phyloP scores from a whole-genome alignment of 139 green algal species.

The Chlamydomonas schloesseri region DNA sequence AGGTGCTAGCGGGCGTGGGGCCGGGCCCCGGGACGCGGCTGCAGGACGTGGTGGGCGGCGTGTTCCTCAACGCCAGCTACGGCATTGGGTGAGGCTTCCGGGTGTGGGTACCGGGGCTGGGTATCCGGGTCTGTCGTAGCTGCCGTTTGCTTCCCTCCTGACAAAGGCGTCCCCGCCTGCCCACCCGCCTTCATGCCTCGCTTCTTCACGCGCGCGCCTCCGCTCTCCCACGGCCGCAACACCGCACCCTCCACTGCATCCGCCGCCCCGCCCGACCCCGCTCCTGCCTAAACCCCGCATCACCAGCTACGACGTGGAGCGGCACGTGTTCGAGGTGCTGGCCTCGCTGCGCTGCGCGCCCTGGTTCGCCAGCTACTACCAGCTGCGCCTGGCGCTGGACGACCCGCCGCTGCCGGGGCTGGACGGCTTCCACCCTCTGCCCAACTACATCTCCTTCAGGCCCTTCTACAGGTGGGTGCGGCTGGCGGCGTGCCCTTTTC shows the following conservation, averaged over 20 bases:
- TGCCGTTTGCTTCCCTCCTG: too few species aligned
- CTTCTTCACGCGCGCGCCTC: too few species aligned
- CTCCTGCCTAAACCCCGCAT: too few species aligned
- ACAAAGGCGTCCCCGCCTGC: too few species aligned
- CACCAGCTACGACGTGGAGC: constrained; percentile 25
- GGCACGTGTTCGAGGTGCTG: constrained; percentile 6
- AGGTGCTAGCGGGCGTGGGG: too few species aligned
- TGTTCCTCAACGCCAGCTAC: background rate
- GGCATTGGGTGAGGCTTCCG: background rate
- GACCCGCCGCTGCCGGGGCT: background rate
- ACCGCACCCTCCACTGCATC: too few species aligned
- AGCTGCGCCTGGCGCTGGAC: background rate
- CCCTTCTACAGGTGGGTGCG: background rate
- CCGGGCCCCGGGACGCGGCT: background rate
- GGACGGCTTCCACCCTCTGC: constrained; percentile 12
- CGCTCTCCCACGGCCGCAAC: too few species aligned
- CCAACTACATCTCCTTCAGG: background rate
- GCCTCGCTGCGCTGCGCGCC: background rate
- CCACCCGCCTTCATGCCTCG: too few species aligned
- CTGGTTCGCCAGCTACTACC: background rate
- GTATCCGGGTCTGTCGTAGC: too few species aligned
- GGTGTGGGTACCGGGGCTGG: too few species aligned
- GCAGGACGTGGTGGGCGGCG: background rate
- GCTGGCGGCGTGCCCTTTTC: too few species aligned
- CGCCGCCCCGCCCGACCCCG: too few species aligned